Percentiles rank a stretch among this genome's conserved stretches.
These are phyloP conservation scores for Pyrus communis DNA, from an alignment of 306 rosid species.

Conservation along the genomic window DNA sequence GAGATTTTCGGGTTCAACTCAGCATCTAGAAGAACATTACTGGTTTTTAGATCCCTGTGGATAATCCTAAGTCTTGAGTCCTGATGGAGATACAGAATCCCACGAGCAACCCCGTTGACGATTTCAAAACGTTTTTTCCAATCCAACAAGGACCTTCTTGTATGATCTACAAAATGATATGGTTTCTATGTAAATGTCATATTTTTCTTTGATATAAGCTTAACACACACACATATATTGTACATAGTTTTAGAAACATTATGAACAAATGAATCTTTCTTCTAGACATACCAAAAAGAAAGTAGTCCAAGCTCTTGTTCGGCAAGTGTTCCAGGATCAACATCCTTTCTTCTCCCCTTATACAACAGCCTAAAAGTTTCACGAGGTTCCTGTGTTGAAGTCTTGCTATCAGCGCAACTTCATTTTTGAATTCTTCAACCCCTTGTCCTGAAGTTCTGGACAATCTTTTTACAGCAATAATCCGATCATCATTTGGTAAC, in stretches of 20 bases:
- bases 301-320: slow-evolving; percentile 47
- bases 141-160: slow-evolving; percentile 20
- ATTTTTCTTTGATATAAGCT: no score
- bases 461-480: slow-evolving; percentile 38
- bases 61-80: slow-evolving; percentile 54
- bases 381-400: slow-evolving; percentile 70
- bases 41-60: slow-evolving; percentile 52
- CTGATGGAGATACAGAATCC: slow-evolving; percentile 52
- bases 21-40: slow-evolving; percentile 43
- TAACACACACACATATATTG: neutral
- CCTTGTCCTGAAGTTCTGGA: slow-evolving; percentile 54
- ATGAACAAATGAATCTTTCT: neutral
- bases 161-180: slow-evolving; percentile 17
- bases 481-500: neutral
- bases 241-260: neutral
- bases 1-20: slow-evolving; percentile 50
- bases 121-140: slow-evolving; percentile 42
- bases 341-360: slow-evolving; percentile 43
- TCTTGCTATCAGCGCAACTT: slow-evolving; percentile 43
- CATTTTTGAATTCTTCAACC: slow-evolving; percentile 46
- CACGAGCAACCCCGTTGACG: slow-evolving; percentile 41
- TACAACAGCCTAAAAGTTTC: slow-evolving; percentile 50
- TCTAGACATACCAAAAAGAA: slow-evolving; percentile 37
- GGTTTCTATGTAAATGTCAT: neutral
- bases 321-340: slow-evolving; percentile 50